Conservation (phyloP, 805 yeast species). For the Naumovozyma dairenensis region DNA sequence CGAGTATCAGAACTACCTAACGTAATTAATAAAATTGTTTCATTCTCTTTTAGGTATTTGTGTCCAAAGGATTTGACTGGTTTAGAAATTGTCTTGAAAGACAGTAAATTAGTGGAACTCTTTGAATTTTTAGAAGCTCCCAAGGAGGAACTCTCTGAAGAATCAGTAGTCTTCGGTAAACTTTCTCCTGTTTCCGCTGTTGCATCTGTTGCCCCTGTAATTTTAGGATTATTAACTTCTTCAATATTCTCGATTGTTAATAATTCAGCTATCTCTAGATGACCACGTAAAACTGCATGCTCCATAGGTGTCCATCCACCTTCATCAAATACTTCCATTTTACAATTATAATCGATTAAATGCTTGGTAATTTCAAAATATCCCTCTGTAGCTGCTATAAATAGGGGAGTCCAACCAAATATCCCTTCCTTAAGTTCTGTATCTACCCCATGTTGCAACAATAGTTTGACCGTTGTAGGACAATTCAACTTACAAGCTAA, state of each 20-base stretch:
- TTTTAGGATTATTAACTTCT: slow-evolving; percentile 16
- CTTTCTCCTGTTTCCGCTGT: too few species aligned
- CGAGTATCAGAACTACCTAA: too few species aligned
- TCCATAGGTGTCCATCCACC: slow-evolving; percentile 98
- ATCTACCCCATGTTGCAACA: slow-evolving; percentile 54
- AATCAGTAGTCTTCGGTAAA: too few species aligned
- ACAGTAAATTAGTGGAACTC: too few species aligned
- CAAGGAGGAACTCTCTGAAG: too few species aligned
- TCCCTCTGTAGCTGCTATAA: slow-evolving; percentile 86
- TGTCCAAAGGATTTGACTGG: too few species aligned
- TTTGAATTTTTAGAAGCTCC: too few species aligned
- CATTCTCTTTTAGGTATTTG: too few species aligned
- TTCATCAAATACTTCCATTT: slow-evolving; percentile 51
- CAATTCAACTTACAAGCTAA: slow-evolving; percentile 62
- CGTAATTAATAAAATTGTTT: too few species aligned
- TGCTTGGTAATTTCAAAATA: slow-evolving; percentile 43
- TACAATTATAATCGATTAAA: slow-evolving; percentile 46
- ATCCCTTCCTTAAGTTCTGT: slow-evolving; percentile 66
- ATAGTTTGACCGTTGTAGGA: slow-evolving; percentile 40
- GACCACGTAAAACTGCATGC: slow-evolving; percentile 88
- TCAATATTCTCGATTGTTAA: slow-evolving; percentile 31
- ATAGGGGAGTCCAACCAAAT: slow-evolving; percentile 92
- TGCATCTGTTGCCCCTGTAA: too few species aligned
- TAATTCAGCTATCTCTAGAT: slow-evolving; percentile 55
- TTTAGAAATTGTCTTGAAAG: too few species aligned